Evolutionary conservation across 2,329 filamentous ascomycete genomes (phyloP).

Genomic region (Alternaria solani): DNA sequence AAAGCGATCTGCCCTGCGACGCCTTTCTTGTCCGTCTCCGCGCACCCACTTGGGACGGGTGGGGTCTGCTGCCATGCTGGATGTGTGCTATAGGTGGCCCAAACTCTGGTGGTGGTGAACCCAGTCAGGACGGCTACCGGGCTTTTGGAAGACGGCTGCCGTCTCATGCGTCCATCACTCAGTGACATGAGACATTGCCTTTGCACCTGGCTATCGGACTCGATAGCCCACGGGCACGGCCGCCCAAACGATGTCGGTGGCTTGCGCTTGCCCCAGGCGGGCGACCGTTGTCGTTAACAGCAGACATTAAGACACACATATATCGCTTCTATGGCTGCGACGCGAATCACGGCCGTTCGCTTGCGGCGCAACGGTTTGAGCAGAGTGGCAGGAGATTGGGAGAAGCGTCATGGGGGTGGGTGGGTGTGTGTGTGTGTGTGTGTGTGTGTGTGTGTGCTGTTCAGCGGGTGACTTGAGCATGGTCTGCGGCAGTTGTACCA

Average conservation of each 20-base stretch:
- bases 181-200: conserved; percentile 34
- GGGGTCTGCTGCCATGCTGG: conserved; percentile 10
- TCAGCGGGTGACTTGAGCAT: background rate
- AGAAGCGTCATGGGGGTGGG: background rate
- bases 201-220: conserved; percentile 36
- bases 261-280: conserved; percentile 25
- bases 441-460: background rate
- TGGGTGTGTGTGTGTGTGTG: background rate
- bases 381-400: conserved; percentile 3
- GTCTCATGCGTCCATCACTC: conserved; percentile 36
- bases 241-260: conserved; percentile 27
- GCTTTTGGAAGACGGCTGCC: conserved; percentile 35
- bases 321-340: background rate
- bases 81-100: conserved; percentile 8
- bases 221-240: conserved; percentile 26
- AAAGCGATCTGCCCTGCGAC: conserved; percentile 30
- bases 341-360: conserved; percentile 2
- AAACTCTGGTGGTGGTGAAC: conserved; percentile 1
- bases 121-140: conserved; percentile 33
- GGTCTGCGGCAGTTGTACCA: conserved; percentile 1
- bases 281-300: conserved; percentile 8
- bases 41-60: conserved; percentile 9
- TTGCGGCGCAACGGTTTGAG: background rate
- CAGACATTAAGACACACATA: conserved; percentile 17
- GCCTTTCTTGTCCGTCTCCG: conserved; percentile 25